Evolutionary conservation across 441 rosid genomes (phyloP).

Genomic region (Corymbia citriodora): DNA sequence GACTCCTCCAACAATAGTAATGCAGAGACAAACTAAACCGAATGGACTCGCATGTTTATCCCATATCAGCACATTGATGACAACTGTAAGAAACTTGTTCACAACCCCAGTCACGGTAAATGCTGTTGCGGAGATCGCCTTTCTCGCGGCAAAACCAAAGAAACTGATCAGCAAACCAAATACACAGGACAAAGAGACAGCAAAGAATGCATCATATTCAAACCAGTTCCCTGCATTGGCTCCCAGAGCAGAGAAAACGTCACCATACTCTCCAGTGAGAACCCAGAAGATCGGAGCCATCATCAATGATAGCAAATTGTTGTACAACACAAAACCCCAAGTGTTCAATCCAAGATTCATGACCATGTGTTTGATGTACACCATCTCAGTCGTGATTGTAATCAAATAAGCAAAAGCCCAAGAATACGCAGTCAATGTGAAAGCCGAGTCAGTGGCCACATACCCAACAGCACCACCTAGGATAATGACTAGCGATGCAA

Average conservation of each 20-base stretch:
- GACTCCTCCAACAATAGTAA: constrained; percentile 78
- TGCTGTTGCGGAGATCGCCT: constrained; percentile 89
- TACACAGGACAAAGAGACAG: constrained; percentile 77
- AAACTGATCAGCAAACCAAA: constrained; percentile 89
- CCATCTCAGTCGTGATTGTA: constrained; percentile 91
- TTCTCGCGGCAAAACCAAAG: constrained; percentile 96
- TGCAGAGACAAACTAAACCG: constrained; percentile 79
- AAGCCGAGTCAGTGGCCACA: constrained; percentile 84
- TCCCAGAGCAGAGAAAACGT: constrained; percentile 54
- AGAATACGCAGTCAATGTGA: constrained; percentile 74
- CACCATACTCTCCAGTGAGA: constrained; percentile 64
- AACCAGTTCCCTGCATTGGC: constrained; percentile 53
- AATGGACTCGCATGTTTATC: constrained; percentile 91
- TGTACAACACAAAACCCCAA: constrained; percentile 90
- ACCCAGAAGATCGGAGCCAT: constrained; percentile 86
- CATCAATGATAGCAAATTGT: constrained; percentile 77
- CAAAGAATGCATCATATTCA: constrained; percentile 49
- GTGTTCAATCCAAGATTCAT: constrained; percentile 85
- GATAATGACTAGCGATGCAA: constrained; percentile 52
- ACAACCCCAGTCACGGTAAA: constrained; percentile 97
- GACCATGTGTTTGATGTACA: constrained; percentile 94
- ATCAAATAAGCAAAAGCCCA: constrained; percentile 89
- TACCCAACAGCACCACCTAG: constrained; percentile 89
- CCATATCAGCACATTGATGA: constrained; percentile 90
- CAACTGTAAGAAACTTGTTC: constrained; percentile 89